Base-by-base conservation (phyloP, 2,329 filamentous ascomycete species). In the Arthrobotrys pseudoclavata region DNA sequence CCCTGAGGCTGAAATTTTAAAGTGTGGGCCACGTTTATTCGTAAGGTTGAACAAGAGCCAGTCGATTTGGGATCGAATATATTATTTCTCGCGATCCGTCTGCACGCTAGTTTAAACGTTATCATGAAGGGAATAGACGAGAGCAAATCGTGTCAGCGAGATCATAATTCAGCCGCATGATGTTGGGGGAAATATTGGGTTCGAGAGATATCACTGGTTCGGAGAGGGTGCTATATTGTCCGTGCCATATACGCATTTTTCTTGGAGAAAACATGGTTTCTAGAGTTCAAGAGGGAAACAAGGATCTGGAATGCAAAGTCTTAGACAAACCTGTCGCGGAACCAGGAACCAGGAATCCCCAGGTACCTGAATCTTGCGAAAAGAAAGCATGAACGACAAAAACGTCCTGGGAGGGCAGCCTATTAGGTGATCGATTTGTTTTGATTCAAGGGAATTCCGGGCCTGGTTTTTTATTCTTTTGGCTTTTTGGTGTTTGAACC, bases 241-340 rank as follows among this genome's bases (percentile, higher is more conserved):
- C 42, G 15, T 50, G 34, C n/a, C 57, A 69, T 40, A 55, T 31
- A 20, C 15, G 18, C 40, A 60, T 18, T 22, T n/a, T 31, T n/a
- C 6, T 48, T 24, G 47, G 37, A 34, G 20, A 37, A 7, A 37
- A 40, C 53, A 24, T 22, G 20, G 15, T 26, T 42, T 68, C 26
- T 45, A 29, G 26, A 22, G 48, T 40, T 40, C 45, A 52, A 42
- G n/a, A 40, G 22, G 10, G 26, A 29, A 15, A 24, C 26, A 42
- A 67, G 31, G 48, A 53, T 26, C 29, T 22, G 47, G 37, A 42
- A 68, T 53, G 29, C 24, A 29, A 45, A 47, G 68, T 76, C 67
- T 70, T 61, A 70, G 60, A 76, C 66, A 71, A 31, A 69, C 18
- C 74, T 77, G 74, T 77, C 74, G 71, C 52, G 34, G 55, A 60